These are phyloP conservation scores for Phytopythium montanum DNA, from an alignment of 352 stramenopile species.

Conservation along the genomic window DNA sequence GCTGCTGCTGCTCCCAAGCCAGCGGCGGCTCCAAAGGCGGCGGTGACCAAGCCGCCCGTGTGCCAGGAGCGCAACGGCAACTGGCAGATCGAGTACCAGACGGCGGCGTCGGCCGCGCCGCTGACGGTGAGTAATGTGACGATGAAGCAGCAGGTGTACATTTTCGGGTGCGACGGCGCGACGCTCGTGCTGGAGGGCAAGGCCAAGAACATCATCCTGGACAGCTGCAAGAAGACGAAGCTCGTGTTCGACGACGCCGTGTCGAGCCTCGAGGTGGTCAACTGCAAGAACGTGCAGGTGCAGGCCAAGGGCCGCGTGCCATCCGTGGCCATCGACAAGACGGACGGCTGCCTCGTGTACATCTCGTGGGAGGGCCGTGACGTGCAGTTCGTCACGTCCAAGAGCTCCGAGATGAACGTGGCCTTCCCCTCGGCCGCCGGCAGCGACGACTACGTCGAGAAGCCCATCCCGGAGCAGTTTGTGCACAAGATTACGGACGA, in stretches of 20 bases:
- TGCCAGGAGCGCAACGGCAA: slow-evolving; percentile 93
- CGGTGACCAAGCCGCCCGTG: slow-evolving; percentile 40
- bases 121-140: slow-evolving; percentile 89
- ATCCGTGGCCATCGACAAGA: slow-evolving; percentile 98
- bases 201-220: slow-evolving; percentile 96
- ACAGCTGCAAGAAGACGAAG: slow-evolving; percentile 95
- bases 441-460: slow-evolving; percentile 93
- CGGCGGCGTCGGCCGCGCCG: slow-evolving; percentile 46
- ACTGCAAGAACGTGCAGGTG: slow-evolving; percentile 97
- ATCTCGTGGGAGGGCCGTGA: slow-evolving; percentile 91
- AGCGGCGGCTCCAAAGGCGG: slow-evolving; percentile 20
- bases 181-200: slow-evolving; percentile 97
- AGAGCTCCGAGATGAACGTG: slow-evolving; percentile 97
- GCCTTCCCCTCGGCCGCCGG: slow-evolving; percentile 85
- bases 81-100: slow-evolving; percentile 97
- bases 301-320: slow-evolving; percentile 93
- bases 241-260: slow-evolving; percentile 96
- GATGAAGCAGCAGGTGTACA: slow-evolving; percentile 96
- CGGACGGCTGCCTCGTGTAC: slow-evolving; percentile 95
- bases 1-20: slow-evolving; percentile 16
- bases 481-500: slow-evolving; percentile 90
- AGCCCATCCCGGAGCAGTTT: slow-evolving; percentile 97
- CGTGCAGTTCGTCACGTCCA: slow-evolving; percentile 93
- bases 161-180: slow-evolving; percentile 93
- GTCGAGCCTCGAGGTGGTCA: slow-evolving; percentile 96